phyloP scores from a whole-genome alignment of 2,329 filamentous ascomycete species.

The Cladosporium sp. region DNA sequence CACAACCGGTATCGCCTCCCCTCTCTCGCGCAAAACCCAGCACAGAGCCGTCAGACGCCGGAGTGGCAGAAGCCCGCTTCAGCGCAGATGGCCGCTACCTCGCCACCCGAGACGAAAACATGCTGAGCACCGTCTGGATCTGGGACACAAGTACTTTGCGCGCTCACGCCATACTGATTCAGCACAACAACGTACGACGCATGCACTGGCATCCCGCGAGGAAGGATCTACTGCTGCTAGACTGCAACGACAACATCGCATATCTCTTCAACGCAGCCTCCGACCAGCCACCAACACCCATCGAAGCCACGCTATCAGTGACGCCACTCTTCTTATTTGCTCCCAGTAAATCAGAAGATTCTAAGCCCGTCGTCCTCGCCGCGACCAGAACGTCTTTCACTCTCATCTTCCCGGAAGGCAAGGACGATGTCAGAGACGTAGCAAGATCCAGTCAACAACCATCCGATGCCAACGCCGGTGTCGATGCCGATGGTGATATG shows the following conservation, averaged over 20 bases:
- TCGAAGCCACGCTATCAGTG: constrained; percentile 16
- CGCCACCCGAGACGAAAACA: constrained; percentile 28
- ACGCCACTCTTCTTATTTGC: constrained; percentile 20
- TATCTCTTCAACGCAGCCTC: constrained; percentile 35
- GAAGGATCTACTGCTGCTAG: constrained; percentile 37
- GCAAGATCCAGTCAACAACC: constrained; percentile 24
- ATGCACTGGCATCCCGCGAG: constrained; percentile 42
- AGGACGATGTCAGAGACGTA: constrained; percentile 15
- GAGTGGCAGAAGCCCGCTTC: constrained; percentile 26
- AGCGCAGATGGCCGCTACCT: constrained; percentile 27
- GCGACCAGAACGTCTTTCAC: constrained; percentile 36
- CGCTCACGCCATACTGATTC: constrained; percentile 39
- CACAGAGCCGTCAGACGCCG: constrained; percentile 33
- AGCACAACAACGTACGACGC: constrained; percentile 41
- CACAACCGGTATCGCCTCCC: constrained; percentile 28
- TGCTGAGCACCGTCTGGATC: constrained; percentile 44
- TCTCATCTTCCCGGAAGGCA: constrained; percentile 40
- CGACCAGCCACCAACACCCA: constrained; percentile 18
- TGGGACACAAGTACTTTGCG: constrained; percentile 39
- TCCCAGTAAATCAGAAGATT: neutral
- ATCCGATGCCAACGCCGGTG: too few relatives aligned
- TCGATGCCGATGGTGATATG: constrained; percentile 29
- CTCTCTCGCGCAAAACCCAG: constrained; percentile 22
- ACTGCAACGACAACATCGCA: constrained; percentile 37
- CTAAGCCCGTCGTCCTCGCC: constrained; percentile 33